Conservation (phyloP, 257 asterid species). For the Coffea canephora region DNA sequence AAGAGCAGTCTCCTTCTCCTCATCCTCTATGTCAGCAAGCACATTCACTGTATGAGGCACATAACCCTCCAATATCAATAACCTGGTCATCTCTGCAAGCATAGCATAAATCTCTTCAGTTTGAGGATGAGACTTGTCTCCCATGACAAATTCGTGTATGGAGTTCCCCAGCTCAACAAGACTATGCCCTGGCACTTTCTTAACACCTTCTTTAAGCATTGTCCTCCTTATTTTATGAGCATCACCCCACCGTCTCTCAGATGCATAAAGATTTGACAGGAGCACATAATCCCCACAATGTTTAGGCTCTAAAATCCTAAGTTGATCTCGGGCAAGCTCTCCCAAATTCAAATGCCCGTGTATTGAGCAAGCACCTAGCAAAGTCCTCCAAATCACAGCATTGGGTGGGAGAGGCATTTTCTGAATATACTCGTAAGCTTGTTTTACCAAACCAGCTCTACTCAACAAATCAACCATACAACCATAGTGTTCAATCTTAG, state of each 20-base stretch:
- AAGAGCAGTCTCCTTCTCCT: constrained; percentile 83
- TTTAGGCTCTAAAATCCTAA: constrained; percentile 54
- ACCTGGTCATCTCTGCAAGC: constrained; percentile 76
- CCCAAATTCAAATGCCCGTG: constrained; percentile 54
- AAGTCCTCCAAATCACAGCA: constrained; percentile 81
- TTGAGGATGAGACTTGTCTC: constrained; percentile 67
- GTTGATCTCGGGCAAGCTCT: constrained; percentile 51
- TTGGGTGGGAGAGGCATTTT: constrained; percentile 68
- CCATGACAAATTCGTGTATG: constrained; percentile 69
- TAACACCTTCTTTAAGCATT: constrained; percentile 74
- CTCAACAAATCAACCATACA: constrained; percentile 86
- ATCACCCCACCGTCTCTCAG: constrained; percentile 75
- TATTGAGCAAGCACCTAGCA: constrained; percentile 66
- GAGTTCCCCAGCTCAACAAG: constrained; percentile 68
- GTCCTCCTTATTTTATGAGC: constrained; percentile 51
- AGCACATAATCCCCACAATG: constrained; percentile 80
- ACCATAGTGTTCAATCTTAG: constrained; percentile 56
- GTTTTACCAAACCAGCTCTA: constrained; percentile 65
- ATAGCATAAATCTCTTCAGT: constrained; percentile 54
- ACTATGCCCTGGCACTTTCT: constrained; percentile 74
- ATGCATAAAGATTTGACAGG: constrained; percentile 78
- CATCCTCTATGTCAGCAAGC: constrained; percentile 83
- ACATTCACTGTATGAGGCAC: constrained; percentile 65
- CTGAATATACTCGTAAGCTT: constrained; percentile 56
- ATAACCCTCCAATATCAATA: constrained; percentile 63